A percentile compares a stretch with the other conserved stretches of the same genome.
Evolutionary conservation across 768 basidiomycete genomes (phyloP).

Genomic region (Russula vinacea): DNA sequence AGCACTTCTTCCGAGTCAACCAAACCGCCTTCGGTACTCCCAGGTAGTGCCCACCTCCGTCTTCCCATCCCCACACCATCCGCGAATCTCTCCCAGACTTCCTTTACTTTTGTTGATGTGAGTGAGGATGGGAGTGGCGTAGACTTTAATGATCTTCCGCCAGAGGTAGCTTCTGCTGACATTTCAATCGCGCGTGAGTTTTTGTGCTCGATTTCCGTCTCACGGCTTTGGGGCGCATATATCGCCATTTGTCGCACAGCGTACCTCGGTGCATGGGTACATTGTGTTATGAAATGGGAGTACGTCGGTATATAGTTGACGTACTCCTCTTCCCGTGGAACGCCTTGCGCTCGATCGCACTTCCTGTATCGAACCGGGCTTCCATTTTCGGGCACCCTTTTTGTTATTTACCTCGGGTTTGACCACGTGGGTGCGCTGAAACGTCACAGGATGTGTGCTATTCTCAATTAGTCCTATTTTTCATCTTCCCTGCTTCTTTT

Average conservation of each 20-base stretch:
- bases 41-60: slow-evolving; percentile 24
- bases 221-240: slow-evolving; percentile 6
- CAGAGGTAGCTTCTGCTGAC: slow-evolving; percentile 37
- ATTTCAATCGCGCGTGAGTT: slow-evolving; percentile 38
- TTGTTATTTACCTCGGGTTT: background rate
- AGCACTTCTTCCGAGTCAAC: background rate
- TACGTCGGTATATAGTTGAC: slow-evolving; percentile 1
- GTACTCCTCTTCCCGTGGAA: slow-evolving; percentile 11
- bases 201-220: slow-evolving; percentile 20
- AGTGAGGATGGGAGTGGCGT: slow-evolving; percentile 18
- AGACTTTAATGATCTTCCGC: slow-evolving; percentile 32
- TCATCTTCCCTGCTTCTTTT: slow-evolving; percentile 11
- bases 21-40: slow-evolving; percentile 1
- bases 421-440: slow-evolving; percentile 20
- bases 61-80: slow-evolving; percentile 31
- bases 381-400: slow-evolving; percentile 13
- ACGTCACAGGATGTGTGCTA: slow-evolving; percentile 3
- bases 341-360: slow-evolving; percentile 2
- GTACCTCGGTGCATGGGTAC: background rate
- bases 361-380: slow-evolving; percentile 3
- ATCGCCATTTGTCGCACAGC: background rate
- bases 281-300: background rate
- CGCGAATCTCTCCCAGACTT: slow-evolving; percentile 30
- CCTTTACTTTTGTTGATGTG: slow-evolving; percentile 29
- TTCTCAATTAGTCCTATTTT: slow-evolving; percentile 11